Evolutionary conservation across 257 asterid genomes (phyloP), one percentile per base, ranked within the genome.

Genomic region (Capsicum baccatum): DNA sequence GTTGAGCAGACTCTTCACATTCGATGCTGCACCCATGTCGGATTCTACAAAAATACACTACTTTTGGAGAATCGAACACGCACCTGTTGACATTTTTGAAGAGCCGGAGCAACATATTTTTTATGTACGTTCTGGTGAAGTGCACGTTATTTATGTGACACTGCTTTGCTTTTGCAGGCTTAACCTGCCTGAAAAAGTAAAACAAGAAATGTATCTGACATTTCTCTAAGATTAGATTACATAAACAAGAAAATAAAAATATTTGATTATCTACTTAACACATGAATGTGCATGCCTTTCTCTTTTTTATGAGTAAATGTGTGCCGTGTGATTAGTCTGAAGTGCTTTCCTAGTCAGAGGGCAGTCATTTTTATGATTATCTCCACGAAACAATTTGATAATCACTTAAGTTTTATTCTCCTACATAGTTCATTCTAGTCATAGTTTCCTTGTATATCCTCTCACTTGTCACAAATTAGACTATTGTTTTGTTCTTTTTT

Each of bases 401-500:
- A 78, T 15, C 48, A 54, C 50, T 78, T 13, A 52, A 76, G 47
- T 52, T 52, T 15, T 50, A 13, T 55, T 16, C 33, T 16, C 63
- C 48, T 35, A 17, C 9, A 9, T 33, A 33, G 15, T 33, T 54
- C 66, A 54, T 78, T 78, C 48, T 55, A 54, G 15, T 78, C 66
- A 55, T 15, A 8, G 50, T 54, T 54, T 54, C 82, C 48, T 37
- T 55, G 82, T 33, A 78, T 54, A 78, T 78, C 82, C 82, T 74
- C 62, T 78, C 82, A 78, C 52, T 55, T 54, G 48, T 15, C 82
- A 54, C 64, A 78, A 54, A 55, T 78, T 54, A 26, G 33, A 14
- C 52, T 54, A 39, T 54, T 78, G 33, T 33, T 33, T 80, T 84
- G 83, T 79, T 83, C 85, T n/a, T 80, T 82, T 84, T 47, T 62